phyloP scores from a whole-genome alignment of 257 asterid genomes.

The Knoxia roxburghii region DNA sequence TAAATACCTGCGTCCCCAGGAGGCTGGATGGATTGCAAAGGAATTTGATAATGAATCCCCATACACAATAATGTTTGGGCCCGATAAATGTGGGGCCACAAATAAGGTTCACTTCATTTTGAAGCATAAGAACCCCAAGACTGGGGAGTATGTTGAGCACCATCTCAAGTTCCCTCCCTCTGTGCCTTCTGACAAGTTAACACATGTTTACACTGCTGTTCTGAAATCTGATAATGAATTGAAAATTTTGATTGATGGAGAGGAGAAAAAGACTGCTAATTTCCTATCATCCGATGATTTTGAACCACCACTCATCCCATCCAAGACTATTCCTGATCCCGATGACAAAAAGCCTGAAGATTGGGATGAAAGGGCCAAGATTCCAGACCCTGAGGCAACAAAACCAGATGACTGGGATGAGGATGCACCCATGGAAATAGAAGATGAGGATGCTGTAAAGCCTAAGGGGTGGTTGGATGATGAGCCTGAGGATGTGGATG shows the following conservation, averaged over 20 bases:
- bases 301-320: conserved; percentile 80
- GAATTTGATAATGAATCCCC: conserved; percentile 89
- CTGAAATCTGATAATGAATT: conserved; percentile 68
- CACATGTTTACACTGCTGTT: conserved; percentile 93
- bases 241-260: conserved; percentile 81
- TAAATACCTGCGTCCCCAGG: conserved; percentile 93
- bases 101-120: conserved; percentile 95
- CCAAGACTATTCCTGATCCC: conserved; percentile 93
- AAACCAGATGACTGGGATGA: conserved; percentile 99
- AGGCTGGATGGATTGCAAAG: conserved; percentile 75
- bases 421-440: conserved; percentile 84
- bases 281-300: conserved; percentile 75
- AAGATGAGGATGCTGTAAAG: conserved; percentile 79
- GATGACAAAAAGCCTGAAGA: conserved; percentile 95
- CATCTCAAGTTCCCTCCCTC: conserved; percentile 94
- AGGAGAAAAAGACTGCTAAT: conserved; percentile 85
- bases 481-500: conserved; percentile 94
- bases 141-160: conserved; percentile 75
- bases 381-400: conserved; percentile 87
- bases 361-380: conserved; percentile 94
- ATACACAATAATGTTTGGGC: conserved; percentile 93
- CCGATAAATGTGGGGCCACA: conserved; percentile 91
- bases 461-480: conserved; percentile 99
- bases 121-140: conserved; percentile 89
- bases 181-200: conserved; percentile 81